These are phyloP conservation scores for Phaeophleospora eucalypticola DNA, from an alignment of 2,329 filamentous ascomycete species.

Conservation along the genomic window DNA sequence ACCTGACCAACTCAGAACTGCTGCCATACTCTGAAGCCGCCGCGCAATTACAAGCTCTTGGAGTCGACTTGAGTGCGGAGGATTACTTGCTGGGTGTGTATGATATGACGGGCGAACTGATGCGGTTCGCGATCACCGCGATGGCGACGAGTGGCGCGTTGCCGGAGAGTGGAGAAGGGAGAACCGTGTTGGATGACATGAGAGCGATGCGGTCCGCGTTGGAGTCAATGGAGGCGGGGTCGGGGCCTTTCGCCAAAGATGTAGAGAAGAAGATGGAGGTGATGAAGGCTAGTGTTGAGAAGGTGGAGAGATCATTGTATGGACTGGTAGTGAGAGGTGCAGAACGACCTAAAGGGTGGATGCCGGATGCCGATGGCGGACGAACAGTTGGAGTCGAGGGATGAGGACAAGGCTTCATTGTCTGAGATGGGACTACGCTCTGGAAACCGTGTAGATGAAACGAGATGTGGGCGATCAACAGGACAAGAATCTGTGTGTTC, in stretches of 20 bases:
- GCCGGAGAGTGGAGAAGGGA: constrained; percentile 40
- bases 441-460: too few species aligned
- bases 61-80: constrained; percentile 65
- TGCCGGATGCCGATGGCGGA: constrained; percentile 61
- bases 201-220: constrained; percentile 72
- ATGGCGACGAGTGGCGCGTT: constrained; percentile 68
- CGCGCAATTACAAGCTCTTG: constrained; percentile 36
- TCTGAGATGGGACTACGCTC: too few species aligned
- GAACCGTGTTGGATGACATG: constrained; percentile 74
- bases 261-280: constrained; percentile 77
- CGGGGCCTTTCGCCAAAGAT: constrained; percentile 56
- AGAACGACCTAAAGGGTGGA: constrained; percentile 87
- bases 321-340: constrained; percentile 80
- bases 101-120: constrained; percentile 91
- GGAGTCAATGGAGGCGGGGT: constrained; percentile 62
- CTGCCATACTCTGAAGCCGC: constrained; percentile 63
- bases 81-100: constrained; percentile 91
- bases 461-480: too few species aligned
- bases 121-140: constrained; percentile 89
- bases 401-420: too few species aligned
- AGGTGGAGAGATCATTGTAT: constrained; percentile 72
- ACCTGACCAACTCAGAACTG: constrained; percentile 71
- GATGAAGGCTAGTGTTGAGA: constrained; percentile 83
- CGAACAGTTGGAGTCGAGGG: constrained; percentile 41
- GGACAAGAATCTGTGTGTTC: too few species aligned